A percentile compares a stretch with the other conserved stretches of the same genome.
Conservation (phyloP, 1,284 basidiomycete genomes). For the Microbotryum violaceum region DNA sequence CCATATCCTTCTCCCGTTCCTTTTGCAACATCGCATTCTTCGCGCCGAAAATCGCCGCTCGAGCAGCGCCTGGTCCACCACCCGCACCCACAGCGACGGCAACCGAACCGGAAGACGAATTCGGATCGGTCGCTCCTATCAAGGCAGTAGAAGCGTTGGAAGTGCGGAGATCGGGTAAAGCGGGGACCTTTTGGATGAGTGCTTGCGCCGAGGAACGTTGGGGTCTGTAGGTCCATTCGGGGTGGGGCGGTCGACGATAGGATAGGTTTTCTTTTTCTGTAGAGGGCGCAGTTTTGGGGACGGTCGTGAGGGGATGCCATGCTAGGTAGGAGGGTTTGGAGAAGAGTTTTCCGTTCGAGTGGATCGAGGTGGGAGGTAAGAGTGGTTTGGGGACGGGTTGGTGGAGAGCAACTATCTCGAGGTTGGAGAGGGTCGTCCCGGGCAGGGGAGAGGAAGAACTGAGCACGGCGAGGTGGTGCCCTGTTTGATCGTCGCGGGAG, state of each 20-base stretch:
- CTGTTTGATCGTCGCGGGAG: background rate
- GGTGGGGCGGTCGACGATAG: background rate
- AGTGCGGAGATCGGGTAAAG: constrained; percentile 16
- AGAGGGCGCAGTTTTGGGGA: too few relatives aligned
- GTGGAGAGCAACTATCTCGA: constrained; percentile 22
- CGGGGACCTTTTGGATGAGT: constrained; percentile 10
- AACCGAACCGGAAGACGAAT: background rate
- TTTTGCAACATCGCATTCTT: constrained; percentile 30
- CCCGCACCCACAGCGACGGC: background rate
- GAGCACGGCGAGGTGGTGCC: constrained; percentile 11
- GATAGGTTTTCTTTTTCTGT: background rate
- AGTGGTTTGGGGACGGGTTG: constrained; percentile 5
- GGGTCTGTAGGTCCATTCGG: background rate
- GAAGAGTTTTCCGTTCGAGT: background rate
- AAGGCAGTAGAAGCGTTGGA: background rate
- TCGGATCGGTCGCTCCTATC: background rate
- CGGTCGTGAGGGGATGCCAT: constrained; percentile 15
- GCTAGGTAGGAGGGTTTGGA: constrained; percentile 5
- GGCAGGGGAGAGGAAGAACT: background rate
- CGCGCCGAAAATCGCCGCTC: constrained; percentile 21
- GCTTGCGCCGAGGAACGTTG: constrained; percentile 2
- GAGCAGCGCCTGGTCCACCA: constrained; percentile 1
- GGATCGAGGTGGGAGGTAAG: background rate
- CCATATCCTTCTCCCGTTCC: constrained; percentile 23
- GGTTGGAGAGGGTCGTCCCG: background rate